Evolutionary conservation across 2,329 filamentous ascomycete species (phyloP), one percentile per base, ranked within the genome.

Genomic region (Colletotrichum godetiae): DNA sequence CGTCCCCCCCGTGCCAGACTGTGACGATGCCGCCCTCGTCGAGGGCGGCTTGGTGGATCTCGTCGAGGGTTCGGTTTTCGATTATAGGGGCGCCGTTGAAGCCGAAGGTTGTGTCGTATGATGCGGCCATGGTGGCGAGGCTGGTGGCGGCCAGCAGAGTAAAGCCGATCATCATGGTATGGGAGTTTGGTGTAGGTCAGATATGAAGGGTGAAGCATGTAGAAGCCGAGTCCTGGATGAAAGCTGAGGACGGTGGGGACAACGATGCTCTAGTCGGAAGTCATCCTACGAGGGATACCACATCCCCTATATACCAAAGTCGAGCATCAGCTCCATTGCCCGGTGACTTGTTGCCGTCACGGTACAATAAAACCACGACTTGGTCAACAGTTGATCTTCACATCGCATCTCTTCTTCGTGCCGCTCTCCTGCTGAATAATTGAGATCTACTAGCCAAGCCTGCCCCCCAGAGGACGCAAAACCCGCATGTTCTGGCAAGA

Each of bases 21-120:
- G 84, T 88, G 4, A 89, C 81, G 2, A 83, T 78, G 3, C 82
- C 83, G 5, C 84, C 84, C 57, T 89, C 88, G 1, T 81, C 80
- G 24, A 88, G 76, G 0, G 88, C 88, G 6, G 86, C 86, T 42
- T 84, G 65, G 77, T 90, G 82, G 12, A 90, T 86, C 57, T 88
- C 80, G n/a, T 89, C 86, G 1, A 89, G 75, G 1, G 83, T 83
- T 22, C 87, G 83, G 13, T 80, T 88, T 64, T 89, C 87, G 19
- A 81, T 65, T 31, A 75, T 67, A n/a, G 72, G 60, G 31, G 73
- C 68, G 12, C 62, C 68, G 52, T 76, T 76, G 68, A 72, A 19
- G 68, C 35, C n/a, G 68, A 13, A 4, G 53, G 35, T 55, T 27
- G 66, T 5, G 68, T 60, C 70, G 68, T 73, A 31, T 49, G 42